phyloP scores from a whole-genome alignment of 2,329 filamentous ascomycete species.

The Phialophora verrucosa region DNA sequence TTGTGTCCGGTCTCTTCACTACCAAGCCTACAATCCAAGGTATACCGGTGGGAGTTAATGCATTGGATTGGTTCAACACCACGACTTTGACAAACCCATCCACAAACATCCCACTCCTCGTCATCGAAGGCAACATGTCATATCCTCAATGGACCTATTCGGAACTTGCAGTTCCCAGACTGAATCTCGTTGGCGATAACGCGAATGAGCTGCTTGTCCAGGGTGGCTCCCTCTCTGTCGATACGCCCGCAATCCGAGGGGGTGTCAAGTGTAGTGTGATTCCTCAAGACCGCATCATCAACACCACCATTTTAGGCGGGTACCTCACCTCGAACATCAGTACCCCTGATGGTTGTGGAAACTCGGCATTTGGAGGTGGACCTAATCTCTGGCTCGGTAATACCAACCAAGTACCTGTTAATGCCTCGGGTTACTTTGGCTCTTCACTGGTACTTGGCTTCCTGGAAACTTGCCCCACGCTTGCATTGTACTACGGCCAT shows the following conservation, averaged over 20 bases:
- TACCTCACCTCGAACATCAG: slow-evolving; percentile 27
- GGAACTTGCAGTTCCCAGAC: slow-evolving; percentile 26
- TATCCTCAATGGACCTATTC: slow-evolving; percentile 34
- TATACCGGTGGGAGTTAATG: slow-evolving; percentile 33
- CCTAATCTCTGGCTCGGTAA: slow-evolving; percentile 11
- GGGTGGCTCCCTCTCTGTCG: slow-evolving; percentile 18
- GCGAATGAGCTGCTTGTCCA: neutral
- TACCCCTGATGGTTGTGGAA: slow-evolving; percentile 32
- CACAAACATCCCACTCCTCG: slow-evolving; percentile 23
- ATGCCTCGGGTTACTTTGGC: slow-evolving; percentile 31
- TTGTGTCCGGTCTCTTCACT: slow-evolving; percentile 41
- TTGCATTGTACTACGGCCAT: slow-evolving; percentile 33
- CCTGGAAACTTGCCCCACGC: slow-evolving; percentile 19
- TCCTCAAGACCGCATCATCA: slow-evolving; percentile 27
- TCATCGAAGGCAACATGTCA: slow-evolving; percentile 35
- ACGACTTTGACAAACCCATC: slow-evolving; percentile 3
- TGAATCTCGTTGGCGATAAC: slow-evolving; percentile 12
- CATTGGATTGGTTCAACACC: slow-evolving; percentile 38
- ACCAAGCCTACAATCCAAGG: slow-evolving; percentile 30
- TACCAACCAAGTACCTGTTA: slow-evolving; percentile 22
- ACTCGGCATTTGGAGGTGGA: slow-evolving; percentile 19
- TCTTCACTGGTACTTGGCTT: slow-evolving; percentile 24
- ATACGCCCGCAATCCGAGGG: slow-evolving; percentile 30
- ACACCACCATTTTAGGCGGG: slow-evolving; percentile 10
- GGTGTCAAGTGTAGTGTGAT: slow-evolving; percentile 25